Conservation (phyloP, 176 grass and related monocot genomes). For the Pontederia paniculata region DNA sequence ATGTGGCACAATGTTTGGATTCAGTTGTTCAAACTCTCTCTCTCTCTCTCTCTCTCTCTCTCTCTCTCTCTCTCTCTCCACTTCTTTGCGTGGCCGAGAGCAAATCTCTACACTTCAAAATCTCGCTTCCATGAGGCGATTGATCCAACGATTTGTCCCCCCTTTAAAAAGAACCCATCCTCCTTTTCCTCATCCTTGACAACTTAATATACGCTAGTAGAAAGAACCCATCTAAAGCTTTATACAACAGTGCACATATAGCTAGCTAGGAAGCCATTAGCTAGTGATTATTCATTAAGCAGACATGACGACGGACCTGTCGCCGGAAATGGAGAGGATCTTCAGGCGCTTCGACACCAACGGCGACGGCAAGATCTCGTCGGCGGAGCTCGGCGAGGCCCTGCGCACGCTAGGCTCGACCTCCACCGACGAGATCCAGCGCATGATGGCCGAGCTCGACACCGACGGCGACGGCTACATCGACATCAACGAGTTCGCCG, state of each 20-base stretch:
- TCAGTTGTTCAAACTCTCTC: no score
- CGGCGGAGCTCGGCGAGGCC: slow-evolving; percentile 65
- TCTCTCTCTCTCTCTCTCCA: not conserved
- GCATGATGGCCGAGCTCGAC: slow-evolving; percentile 92
- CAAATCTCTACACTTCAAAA: not conserved
- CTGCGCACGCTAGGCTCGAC: slow-evolving; percentile 65
- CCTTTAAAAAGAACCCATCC: not conserved
- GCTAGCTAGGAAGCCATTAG: not conserved
- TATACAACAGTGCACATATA: not conserved
- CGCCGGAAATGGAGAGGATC: slow-evolving; percentile 63
- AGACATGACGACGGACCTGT: slow-evolving; percentile 4
- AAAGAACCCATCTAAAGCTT: no score
- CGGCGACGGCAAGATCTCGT: slow-evolving; percentile 75
- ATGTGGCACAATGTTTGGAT: no score
- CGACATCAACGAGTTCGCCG: slow-evolving; percentile 68
- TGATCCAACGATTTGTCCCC: no score
- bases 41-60: not conserved
- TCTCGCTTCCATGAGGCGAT: not conserved
- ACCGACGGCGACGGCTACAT: slow-evolving; percentile 83
- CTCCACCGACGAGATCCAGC: slow-evolving; percentile 67
- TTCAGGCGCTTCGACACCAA: slow-evolving; percentile 83
- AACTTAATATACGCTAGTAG: no score
- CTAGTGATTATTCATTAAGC: not conserved
- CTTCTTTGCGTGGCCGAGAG: not conserved
- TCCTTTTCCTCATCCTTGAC: no score